Evolutionary conservation across 768 basidiomycete species (phyloP).

Genomic region (Pisolithus sp.): DNA sequence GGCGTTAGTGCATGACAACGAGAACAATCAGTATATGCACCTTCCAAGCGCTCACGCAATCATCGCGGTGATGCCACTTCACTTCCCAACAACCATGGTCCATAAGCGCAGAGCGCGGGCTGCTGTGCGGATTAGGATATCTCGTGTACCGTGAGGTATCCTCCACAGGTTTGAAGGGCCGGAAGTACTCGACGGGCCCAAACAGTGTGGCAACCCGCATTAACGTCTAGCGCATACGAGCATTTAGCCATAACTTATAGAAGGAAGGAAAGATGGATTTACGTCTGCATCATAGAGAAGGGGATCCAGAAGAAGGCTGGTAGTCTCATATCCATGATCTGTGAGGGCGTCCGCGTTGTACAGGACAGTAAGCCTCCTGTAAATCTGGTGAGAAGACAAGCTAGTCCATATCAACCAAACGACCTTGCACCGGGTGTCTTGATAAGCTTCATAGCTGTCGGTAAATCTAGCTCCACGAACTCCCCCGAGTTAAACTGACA

Average conservation of each 20-base stretch:
- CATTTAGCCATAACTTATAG: background rate
- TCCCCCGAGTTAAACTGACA: conserved; percentile 13
- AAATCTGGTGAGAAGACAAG: background rate
- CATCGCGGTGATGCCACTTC: conserved; percentile 74
- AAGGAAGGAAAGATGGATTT: conserved; percentile 8
- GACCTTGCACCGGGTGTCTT: conserved; percentile 50
- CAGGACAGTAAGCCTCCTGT: conserved; percentile 36
- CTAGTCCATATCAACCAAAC: conserved; percentile 1
- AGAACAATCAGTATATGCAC: conserved; percentile 31
- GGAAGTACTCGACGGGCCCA: conserved; percentile 57
- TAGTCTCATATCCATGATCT: conserved; percentile 9
- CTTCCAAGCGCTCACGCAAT: conserved; percentile 67
- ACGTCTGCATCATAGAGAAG: conserved; percentile 58
- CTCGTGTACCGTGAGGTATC: conserved; percentile 11
- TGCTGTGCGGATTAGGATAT: conserved; percentile 49
- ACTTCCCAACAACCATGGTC: conserved; percentile 62
- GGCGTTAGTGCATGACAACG: background rate
- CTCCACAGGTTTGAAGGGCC: conserved; percentile 21
- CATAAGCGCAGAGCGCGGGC: conserved; percentile 50
- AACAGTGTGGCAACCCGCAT: conserved; percentile 50
- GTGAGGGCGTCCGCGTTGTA: conserved; percentile 53
- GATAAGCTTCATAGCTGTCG: conserved; percentile 56
- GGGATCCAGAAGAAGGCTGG: conserved; percentile 45
- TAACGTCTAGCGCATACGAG: conserved; percentile 37
- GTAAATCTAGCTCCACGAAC: conserved; percentile 41